phyloP scores from a whole-genome alignment of 2,329 filamentous ascomycete genomes.

The Aspergillus sp. region DNA sequence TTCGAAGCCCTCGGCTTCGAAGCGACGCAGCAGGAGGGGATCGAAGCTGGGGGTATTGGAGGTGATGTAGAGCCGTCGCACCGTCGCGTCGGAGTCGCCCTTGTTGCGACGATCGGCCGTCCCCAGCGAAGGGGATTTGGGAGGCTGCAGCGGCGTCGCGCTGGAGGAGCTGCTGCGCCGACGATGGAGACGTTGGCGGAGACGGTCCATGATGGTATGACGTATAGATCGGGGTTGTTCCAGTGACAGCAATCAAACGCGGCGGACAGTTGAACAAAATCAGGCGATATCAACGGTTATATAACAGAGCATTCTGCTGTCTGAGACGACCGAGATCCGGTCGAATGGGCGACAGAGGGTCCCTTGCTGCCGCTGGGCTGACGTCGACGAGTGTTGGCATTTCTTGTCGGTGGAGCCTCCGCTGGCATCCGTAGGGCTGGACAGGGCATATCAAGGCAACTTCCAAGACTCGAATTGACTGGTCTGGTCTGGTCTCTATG shows the following conservation, averaged over 20 bases:
- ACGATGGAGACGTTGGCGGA: conserved; percentile 15
- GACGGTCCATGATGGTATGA: conserved; percentile 10
- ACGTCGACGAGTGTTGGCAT: conserved; percentile 21
- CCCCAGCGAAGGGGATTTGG: conserved; percentile 1
- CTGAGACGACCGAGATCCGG: background rate
- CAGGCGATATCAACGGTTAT: too few species aligned
- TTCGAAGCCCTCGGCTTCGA: conserved; percentile 58
- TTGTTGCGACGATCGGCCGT: conserved; percentile 3
- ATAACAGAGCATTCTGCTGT: too few species aligned
- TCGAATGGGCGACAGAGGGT: too few species aligned
- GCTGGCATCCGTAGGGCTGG: conserved; percentile 3
- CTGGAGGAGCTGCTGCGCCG: conserved; percentile 14
- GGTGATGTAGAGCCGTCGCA: conserved; percentile 29
- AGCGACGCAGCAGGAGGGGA: conserved; percentile 50
- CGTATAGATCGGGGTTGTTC: background rate
- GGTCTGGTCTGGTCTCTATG: conserved; percentile 1
- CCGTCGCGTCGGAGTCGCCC: background rate
- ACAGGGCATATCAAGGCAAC: background rate
- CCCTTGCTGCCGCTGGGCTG: conserved; percentile 10
- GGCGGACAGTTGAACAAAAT: background rate
- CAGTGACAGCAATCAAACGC: too few species aligned
- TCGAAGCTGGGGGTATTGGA: conserved; percentile 48
- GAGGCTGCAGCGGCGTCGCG: conserved; percentile 3
- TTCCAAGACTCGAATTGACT: background rate
- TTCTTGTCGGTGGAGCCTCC: background rate